Percentiles rank a stretch among this genome's conserved stretches.
phyloP scores from a whole-genome alignment of 2,329 filamentous ascomycete genomes.

The Kalaharituber pfeilii region DNA sequence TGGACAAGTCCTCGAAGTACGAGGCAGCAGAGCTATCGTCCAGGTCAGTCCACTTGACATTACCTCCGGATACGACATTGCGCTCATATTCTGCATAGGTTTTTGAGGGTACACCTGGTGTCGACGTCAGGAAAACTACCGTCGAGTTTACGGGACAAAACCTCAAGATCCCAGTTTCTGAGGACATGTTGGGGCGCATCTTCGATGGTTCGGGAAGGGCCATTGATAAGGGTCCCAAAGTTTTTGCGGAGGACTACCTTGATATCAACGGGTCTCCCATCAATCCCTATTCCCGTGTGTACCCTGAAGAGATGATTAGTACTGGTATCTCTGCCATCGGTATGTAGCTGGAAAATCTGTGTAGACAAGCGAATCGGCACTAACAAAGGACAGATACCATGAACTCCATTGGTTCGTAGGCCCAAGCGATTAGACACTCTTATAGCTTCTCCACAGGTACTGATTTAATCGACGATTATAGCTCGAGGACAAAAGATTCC shows the following conservation, averaged over 20 bases:
- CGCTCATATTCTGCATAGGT: slow-evolving; percentile 41
- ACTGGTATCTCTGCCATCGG: slow-evolving; percentile 98
- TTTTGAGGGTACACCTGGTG: slow-evolving; percentile 90
- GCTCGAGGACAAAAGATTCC: slow-evolving; percentile 98
- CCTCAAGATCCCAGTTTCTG: slow-evolving; percentile 94
- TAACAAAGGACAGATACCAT: slow-evolving; percentile 18
- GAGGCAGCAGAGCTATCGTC: slow-evolving; percentile 87
- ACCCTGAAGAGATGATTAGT: slow-evolving; percentile 99
- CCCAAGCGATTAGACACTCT: too few species aligned
- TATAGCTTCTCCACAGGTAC: too few species aligned
- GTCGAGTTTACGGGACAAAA: slow-evolving; percentile 95
- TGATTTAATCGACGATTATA: too few species aligned
- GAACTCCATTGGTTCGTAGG: slow-evolving; percentile 30
- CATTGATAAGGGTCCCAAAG: slow-evolving; percentile 98
- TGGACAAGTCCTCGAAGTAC: slow-evolving; percentile 90
- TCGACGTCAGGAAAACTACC: slow-evolving; percentile 88
- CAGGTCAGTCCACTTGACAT: slow-evolving; percentile 46
- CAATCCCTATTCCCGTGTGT: slow-evolving; percentile 94
- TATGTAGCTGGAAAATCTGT: background rate
- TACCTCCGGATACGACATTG: slow-evolving; percentile 22
- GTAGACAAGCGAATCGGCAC: background rate
- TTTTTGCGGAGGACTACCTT: slow-evolving; percentile 90
- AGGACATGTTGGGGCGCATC: slow-evolving; percentile 98
- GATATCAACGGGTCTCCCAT: slow-evolving; percentile 99
- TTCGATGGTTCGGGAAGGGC: slow-evolving; percentile 96